Base-by-base conservation (phyloP, 2,329 filamentous ascomycete species). In the Fusarium mundagurra region DNA sequence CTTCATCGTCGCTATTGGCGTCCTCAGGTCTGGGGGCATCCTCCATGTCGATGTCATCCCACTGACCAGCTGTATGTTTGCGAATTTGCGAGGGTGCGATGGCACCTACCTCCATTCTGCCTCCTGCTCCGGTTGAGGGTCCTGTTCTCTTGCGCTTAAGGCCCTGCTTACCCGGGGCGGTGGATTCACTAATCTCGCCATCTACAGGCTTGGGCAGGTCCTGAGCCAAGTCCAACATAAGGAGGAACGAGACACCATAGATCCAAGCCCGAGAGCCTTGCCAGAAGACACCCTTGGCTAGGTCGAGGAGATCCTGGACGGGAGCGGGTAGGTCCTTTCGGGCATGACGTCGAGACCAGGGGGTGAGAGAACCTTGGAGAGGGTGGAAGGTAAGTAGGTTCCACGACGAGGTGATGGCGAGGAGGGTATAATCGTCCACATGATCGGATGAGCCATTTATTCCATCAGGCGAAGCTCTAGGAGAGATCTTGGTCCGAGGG, bases 321-420 rank as follows among this genome's bases (percentile, higher is more conserved):
- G 93, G 89, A 7, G 87, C 86, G 0, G 95, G 96, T 27, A 98
- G 90, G 65, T 88, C 89, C 22, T 89, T 88, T n/a, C 92, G 90
- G 9, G 92, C 92, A 81, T 98, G 98, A 43, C 93, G 89, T 73
- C 94, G 89, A 14, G 94, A 94, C 96, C 96, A 99, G 41, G 93
- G 89, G 9, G 92, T 94, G 17, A 98, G 85, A 24, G 89, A 90
- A 50, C 95, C 95, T 54, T 89, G 87, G n/a, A 92, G 86, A 43
- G 94, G 89, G 76, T 97, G 90, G 82, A 98, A 94, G 61, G 96
- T 90, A 72, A 94, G 89, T 47, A 98, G 84, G 67, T 95, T 86
- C 80, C 79, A 91, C 81, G 80, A 89, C 63, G 83, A 89, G 71
- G 85, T 93, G 83, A 84, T 83, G 22, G 84, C 85, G 43, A 88